Base-by-base conservation (phyloP, 192 early-diverging fungal genomes). In the Podila horticola region DNA sequence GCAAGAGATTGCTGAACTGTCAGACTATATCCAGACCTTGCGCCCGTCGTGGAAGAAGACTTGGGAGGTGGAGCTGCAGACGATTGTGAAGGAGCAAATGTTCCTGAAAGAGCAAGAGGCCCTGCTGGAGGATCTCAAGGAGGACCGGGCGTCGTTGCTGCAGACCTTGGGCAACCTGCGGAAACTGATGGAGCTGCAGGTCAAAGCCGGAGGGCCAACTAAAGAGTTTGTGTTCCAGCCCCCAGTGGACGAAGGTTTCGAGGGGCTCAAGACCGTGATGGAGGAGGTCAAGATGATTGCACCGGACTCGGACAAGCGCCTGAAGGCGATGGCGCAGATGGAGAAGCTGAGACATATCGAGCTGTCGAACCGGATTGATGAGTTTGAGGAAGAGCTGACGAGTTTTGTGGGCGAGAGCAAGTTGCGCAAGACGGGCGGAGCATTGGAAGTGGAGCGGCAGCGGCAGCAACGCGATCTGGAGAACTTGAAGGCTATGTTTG, bases 31-130 rank as follows among this genome's bases (percentile, higher is more conserved):
- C 48, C 73, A 79, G 55, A 84, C 88, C 2, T 86, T 90, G 20
- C 87, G 91, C 31, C 83, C 90, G 9, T 83, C 85, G 19, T 94
- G 93, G 93, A 94, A 93, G 67, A 90, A 89, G 75, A 91, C 88
- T 1, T 95, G 94, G 94, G 93, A 94, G 72, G 88, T 90, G n/a
- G 94, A 95, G 74, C 74, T 95, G 30, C 91, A 95, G 64, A 91
- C 84, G 19, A 91, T 95, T 58, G 81, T 95, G 49, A 88, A 89
- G 62, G 94, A 95, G 67, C 93, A 95, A 71, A 75, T 87, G 66
- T 91, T 92, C 66, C 82, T 93, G 69, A 95, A 92, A 76, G 92
- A 95, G 24, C 90, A 92, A 19, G 92, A 94, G 82, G 86, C 84
- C 9, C 69, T 92, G 64, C 64, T 95, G n/a, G 85, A 87, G 10